Evolutionary conservation across 306 rosid genomes (phyloP).

Genomic region (Prunus dulcis): DNA sequence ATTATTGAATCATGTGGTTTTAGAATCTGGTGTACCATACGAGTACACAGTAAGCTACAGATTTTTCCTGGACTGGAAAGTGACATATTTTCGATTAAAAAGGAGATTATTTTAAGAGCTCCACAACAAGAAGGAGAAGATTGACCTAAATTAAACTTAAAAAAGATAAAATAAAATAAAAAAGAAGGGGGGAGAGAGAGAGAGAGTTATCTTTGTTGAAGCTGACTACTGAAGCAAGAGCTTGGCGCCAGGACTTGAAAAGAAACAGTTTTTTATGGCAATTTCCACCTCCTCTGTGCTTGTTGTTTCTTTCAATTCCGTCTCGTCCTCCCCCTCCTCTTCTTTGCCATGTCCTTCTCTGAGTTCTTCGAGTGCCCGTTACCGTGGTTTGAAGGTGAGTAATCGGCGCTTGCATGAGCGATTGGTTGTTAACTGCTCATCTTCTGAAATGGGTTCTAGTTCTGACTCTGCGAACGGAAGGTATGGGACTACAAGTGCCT

Average conservation of each 20-base stretch:
- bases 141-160: too few relatives aligned
- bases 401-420: constrained; percentile 14
- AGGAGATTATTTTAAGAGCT: background rate
- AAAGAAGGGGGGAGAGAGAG: background rate
- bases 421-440: constrained; percentile 24
- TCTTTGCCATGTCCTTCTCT: constrained; percentile 15
- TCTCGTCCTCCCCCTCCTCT: constrained; percentile 8
- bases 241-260: background rate
- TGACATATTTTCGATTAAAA: too few relatives aligned
- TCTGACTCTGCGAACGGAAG: constrained; percentile 31
- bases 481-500: constrained; percentile 14
- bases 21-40: too few relatives aligned
- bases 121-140: too few relatives aligned
- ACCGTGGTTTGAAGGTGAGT: constrained; percentile 6
- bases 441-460: constrained; percentile 32
- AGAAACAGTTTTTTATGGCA: constrained; percentile 24
- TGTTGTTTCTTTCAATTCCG: constrained; percentile 13
- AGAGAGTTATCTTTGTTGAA: background rate
- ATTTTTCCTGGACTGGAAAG: too few relatives aligned
- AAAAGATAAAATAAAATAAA: background rate
- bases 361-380: constrained; percentile 18
- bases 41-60: too few relatives aligned
- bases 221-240: background rate
- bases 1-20: too few relatives aligned
- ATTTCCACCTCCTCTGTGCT: constrained; percentile 25